Evolutionary conservation across 108 stramenopile genomes (phyloP).

Genomic region (Nitzschia sp.): DNA sequence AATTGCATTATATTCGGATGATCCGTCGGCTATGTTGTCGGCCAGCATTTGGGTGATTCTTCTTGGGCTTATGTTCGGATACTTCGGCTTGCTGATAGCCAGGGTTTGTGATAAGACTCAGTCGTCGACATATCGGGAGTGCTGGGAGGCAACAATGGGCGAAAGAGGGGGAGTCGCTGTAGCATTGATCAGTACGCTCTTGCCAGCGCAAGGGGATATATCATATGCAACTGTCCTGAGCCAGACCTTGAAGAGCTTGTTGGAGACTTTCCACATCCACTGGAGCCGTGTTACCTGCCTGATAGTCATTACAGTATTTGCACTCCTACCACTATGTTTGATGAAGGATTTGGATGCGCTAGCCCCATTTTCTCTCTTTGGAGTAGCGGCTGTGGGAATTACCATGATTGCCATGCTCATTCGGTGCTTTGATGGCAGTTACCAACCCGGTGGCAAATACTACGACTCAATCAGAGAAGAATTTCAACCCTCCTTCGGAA

Average conservation of each 20-base stretch:
- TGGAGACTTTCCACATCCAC: slow-evolving; percentile 52
- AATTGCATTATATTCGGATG: background rate
- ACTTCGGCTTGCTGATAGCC: slow-evolving; percentile 76
- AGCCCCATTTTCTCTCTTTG: slow-evolving; percentile 66
- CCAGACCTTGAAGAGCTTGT: slow-evolving; percentile 54
- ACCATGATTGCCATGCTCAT: slow-evolving; percentile 48
- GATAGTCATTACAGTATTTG: slow-evolving; percentile 56
- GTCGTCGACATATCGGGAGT: slow-evolving; percentile 65
- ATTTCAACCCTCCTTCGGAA: slow-evolving; percentile 63
- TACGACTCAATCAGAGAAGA: slow-evolving; percentile 35
- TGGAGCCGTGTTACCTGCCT: slow-evolving; percentile 43
- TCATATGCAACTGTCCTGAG: slow-evolving; percentile 7
- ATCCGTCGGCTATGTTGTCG: slow-evolving; percentile 43
- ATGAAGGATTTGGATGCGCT: slow-evolving; percentile 65
- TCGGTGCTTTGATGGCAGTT: slow-evolving; percentile 64
- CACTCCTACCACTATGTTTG: slow-evolving; percentile 80
- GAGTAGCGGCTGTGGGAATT: slow-evolving; percentile 48
- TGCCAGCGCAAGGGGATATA: slow-evolving; percentile 11
- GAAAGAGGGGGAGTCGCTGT: slow-evolving; percentile 15
- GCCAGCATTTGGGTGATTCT: slow-evolving; percentile 47
- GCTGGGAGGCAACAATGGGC: slow-evolving; percentile 68
- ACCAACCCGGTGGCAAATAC: slow-evolving; percentile 35
- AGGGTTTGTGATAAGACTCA: slow-evolving; percentile 50
- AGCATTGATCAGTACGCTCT: slow-evolving; percentile 3
- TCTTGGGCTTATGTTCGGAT: slow-evolving; percentile 72